These are phyloP conservation scores for Backusella morwellensis DNA, from an alignment of 192 early-diverging fungal genomes.

Conservation along the genomic window DNA sequence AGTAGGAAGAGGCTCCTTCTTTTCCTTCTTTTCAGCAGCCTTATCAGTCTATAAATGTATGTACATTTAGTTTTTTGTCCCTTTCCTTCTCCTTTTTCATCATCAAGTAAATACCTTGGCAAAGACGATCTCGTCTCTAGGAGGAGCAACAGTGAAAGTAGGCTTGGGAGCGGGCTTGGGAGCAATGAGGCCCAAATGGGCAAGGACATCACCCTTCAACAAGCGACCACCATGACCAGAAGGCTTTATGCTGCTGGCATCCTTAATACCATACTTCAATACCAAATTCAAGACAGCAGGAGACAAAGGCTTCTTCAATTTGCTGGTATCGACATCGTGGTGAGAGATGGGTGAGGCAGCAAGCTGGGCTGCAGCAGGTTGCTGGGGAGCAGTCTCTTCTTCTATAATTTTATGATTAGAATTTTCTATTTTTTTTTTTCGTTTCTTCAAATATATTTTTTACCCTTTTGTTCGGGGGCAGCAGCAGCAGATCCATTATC, in stretches of 20 bases:
- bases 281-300: slow-evolving; percentile 52
- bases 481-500: slow-evolving; percentile 27
- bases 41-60: not conserved
- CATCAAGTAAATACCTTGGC: slow-evolving; percentile 25
- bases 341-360: slow-evolving; percentile 30
- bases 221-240: slow-evolving; percentile 71
- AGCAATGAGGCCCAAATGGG: slow-evolving; percentile 58
- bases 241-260: slow-evolving; percentile 46
- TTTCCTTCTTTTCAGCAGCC: slow-evolving; percentile 40
- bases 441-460: not conserved
- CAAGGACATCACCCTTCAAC: slow-evolving; percentile 75
- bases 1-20: slow-evolving; percentile 28
- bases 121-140: slow-evolving; percentile 36
- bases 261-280: slow-evolving; percentile 50
- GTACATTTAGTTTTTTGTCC: slow-evolving; percentile 29
- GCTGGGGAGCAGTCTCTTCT: slow-evolving; percentile 16
- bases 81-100: not conserved
- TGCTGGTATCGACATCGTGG: slow-evolving; percentile 36
- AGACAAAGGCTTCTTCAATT: slow-evolving; percentile 48
- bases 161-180: slow-evolving; percentile 46
- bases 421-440: not conserved
- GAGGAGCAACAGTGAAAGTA: slow-evolving; percentile 36
- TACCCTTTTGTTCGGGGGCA: slow-evolving; percentile 37
- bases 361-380: slow-evolving; percentile 24
- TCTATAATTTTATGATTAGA: not conserved